Conservation (phyloP, 2,329 filamentous ascomycete genomes). For the Penicillium occitanis region DNA sequence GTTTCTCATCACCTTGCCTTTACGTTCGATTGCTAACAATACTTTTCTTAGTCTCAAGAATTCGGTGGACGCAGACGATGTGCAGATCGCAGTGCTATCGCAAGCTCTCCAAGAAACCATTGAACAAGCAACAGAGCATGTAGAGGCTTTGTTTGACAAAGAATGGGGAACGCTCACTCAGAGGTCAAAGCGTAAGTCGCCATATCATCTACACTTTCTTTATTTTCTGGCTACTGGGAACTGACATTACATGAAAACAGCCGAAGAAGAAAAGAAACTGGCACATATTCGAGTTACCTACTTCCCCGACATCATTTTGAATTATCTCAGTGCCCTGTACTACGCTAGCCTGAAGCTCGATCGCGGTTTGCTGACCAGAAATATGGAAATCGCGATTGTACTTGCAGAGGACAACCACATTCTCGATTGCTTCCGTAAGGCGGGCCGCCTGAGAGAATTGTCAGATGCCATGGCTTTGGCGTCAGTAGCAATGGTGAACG, state of each 20-base stretch:
- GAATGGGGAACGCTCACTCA: conserved; percentile 5
- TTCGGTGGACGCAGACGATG: conserved; percentile 31
- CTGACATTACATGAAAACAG: conserved; percentile 31
- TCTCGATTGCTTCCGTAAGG: conserved; percentile 62
- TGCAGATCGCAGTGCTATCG: conserved; percentile 52
- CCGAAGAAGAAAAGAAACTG: conserved; percentile 57
- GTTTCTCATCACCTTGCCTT: conserved; percentile 22
- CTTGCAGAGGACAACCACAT: conserved; percentile 70
- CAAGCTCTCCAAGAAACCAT: conserved; percentile 56
- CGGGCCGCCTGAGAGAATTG: conserved; percentile 70
- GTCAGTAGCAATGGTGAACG: conserved; percentile 67
- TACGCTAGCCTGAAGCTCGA: conserved; percentile 72
- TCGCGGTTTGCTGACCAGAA: conserved; percentile 74
- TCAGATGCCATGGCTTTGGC: conserved; percentile 73
- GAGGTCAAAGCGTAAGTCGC: not conserved
- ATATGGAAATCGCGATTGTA: conserved; percentile 81
- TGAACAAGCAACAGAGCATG: conserved; percentile 55
- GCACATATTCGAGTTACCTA: conserved; percentile 70
- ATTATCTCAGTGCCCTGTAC: conserved; percentile 78
- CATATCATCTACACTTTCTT: not conserved
- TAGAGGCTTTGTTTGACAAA: conserved; percentile 56
- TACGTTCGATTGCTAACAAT: conserved; percentile 15
- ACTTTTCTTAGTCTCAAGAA: conserved; percentile 23
- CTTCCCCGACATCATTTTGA: conserved; percentile 80
- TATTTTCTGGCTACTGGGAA: not conserved